phyloP scores from a whole-genome alignment of 2,329 filamentous ascomycete species.

The Aspergillus flavus region DNA sequence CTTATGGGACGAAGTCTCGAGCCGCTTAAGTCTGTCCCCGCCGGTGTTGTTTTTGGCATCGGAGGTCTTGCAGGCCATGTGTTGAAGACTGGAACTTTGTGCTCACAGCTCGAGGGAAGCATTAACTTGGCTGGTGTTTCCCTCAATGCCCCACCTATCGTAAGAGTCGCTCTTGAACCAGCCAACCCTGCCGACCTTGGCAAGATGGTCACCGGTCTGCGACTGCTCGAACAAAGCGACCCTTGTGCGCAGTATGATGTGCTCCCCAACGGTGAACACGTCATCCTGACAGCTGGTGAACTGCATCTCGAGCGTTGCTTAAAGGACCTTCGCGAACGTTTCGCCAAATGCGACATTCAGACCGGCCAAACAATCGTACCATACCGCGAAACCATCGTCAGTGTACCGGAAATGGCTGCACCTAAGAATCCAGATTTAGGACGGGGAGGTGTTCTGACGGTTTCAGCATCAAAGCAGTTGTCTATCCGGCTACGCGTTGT shows the following conservation, averaged over 20 bases:
- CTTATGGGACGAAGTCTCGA: conserved; percentile 93
- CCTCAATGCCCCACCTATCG: conserved; percentile 83
- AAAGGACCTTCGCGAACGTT: conserved; percentile 89
- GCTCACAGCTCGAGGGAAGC: conserved; percentile 80
- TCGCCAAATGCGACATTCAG: conserved; percentile 92
- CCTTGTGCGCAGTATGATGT: conserved; percentile 96
- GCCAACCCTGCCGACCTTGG: conserved; percentile 86
- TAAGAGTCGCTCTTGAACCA: conserved; percentile 93
- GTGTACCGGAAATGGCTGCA: conserved; percentile 87
- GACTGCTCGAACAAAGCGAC: conserved; percentile 88
- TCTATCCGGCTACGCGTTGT: conserved; percentile 74
- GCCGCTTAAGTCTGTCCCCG: conserved; percentile 78
- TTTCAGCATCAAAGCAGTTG: conserved; percentile 84
- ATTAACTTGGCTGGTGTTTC: conserved; percentile 88
- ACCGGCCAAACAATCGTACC: conserved; percentile 93
- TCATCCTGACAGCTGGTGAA: conserved; percentile 90
- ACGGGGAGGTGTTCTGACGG: conserved; percentile 73
- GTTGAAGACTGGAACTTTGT: conserved; percentile 93
- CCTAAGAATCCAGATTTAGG: conserved; percentile 84
- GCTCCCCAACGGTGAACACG: conserved; percentile 89
- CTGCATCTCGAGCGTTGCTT: conserved; percentile 91
- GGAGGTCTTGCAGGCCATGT: conserved; percentile 89
- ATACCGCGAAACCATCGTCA: conserved; percentile 89
- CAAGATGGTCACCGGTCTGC: conserved; percentile 90
- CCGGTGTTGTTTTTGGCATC: conserved; percentile 93